A percentile compares a stretch with the other conserved stretches of the same genome.
These are phyloP conservation scores for Pyrenophora teres DNA, from an alignment of 2,329 filamentous ascomycete genomes.

Conservation along the genomic window DNA sequence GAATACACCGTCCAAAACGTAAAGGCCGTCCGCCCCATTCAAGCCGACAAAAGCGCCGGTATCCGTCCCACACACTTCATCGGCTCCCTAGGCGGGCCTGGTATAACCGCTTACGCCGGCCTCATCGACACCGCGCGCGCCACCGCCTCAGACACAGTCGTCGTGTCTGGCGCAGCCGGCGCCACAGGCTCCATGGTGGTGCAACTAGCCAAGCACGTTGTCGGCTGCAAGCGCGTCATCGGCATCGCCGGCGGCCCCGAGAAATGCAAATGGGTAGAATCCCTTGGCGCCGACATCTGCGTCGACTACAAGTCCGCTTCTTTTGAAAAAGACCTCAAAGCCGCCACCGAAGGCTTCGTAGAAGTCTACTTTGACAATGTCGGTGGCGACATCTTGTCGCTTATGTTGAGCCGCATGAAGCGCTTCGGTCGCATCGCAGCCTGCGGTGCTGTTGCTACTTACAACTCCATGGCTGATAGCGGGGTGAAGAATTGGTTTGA, in stretches of 20 bases:
- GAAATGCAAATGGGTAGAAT: slow-evolving; percentile 59
- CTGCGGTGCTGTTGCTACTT: slow-evolving; percentile 52
- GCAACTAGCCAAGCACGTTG: slow-evolving; percentile 58
- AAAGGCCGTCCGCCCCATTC: slow-evolving; percentile 36
- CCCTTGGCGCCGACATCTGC: slow-evolving; percentile 58
- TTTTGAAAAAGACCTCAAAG: slow-evolving; percentile 55
- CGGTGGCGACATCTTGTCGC: slow-evolving; percentile 55
- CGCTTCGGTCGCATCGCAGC: slow-evolving; percentile 49
- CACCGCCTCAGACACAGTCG: slow-evolving; percentile 70
- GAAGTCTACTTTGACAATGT: slow-evolving; percentile 60
- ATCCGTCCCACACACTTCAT: slow-evolving; percentile 53
- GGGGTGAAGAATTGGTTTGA: slow-evolving; percentile 53
- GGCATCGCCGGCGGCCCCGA: slow-evolving; percentile 59
- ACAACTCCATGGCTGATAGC: slow-evolving; percentile 44
- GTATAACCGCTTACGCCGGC: slow-evolving; percentile 77
- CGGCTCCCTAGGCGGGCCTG: slow-evolving; percentile 55
- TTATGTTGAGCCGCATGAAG: slow-evolving; percentile 52
- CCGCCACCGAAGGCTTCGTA: slow-evolving; percentile 56
- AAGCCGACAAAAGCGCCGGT: slow-evolving; percentile 39
- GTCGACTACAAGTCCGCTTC: slow-evolving; percentile 59
- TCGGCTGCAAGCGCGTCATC: slow-evolving; percentile 55
- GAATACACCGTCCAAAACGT: slow-evolving; percentile 63
- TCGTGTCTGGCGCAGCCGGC: slow-evolving; percentile 77
- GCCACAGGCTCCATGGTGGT: slow-evolving; percentile 74
- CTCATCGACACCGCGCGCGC: slow-evolving; percentile 69